Evolutionary conservation across 306 rosid genomes (phyloP), one percentile per base, ranked within the genome.

Genomic region (Cicer chorassanicum): DNA sequence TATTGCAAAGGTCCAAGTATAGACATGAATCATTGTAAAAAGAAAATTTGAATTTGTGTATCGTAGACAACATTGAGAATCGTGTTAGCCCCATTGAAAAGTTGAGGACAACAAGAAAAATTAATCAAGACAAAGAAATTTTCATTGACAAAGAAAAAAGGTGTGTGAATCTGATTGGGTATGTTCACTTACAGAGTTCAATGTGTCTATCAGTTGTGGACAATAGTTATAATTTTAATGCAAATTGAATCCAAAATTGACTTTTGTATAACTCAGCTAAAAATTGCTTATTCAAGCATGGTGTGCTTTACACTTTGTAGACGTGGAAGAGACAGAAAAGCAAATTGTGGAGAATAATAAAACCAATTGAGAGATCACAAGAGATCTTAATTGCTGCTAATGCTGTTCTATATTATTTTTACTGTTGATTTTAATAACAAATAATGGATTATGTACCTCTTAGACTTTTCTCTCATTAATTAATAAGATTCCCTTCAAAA

Each of bases 281-380:
- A 76, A 61, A 66, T 21, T 21, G 29, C 29, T 21, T 21, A 56
- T 38, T 56, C 63, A 70, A 75, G 41, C 9, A 12, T 10, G 6
- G 43, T 44, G 68, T 51, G 72, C 68, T 56, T 36, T 61, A 55
- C 50, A 61, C 74, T 50, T 49, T 46, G 45, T 51, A 68, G 9
- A 73, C 29, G 60, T 77, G 61, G 54, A 65, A 79, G 81, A 70
- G 86, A 42, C 86, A 46, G 2, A 48, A 72, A 65, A 65, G 49
- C 63, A 64, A 62, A 63, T 44, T 70, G 46, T 15, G 70, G 70
- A 63, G 69, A 71, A 65, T 81, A 70, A 43, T 68, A 42, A 78
- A 83, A 55, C 65, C 19, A 41, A 64, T 48, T 46, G 7, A 57
- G 72, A 70, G 81, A 75, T 70, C 75, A 70, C 76, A 18, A 24